These are phyloP conservation scores for Yamadazyma sp. DNA, from an alignment of 1,139 yeast species.

Conservation along the genomic window DNA sequence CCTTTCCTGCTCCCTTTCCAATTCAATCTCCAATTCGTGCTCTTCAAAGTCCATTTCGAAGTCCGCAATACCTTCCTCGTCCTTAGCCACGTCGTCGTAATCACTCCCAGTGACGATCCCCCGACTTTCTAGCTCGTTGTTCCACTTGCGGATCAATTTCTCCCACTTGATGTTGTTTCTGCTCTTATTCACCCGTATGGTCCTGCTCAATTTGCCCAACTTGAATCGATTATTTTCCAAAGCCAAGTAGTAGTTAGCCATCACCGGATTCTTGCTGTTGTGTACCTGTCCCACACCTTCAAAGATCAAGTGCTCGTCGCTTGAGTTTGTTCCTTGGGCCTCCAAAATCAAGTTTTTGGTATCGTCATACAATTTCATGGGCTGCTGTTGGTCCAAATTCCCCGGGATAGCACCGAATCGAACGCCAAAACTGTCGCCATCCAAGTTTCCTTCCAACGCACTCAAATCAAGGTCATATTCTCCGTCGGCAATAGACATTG, in stretches of 20 bases:
- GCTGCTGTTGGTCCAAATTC: constrained; percentile 39
- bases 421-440: constrained; percentile 29
- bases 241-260: constrained; percentile 35
- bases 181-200: constrained; percentile 39
- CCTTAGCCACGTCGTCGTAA: constrained; percentile 19
- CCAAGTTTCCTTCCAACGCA: constrained; percentile 19
- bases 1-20: constrained; percentile 1
- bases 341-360: constrained; percentile 34
- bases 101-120: constrained; percentile 26
- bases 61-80: constrained; percentile 35
- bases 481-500: constrained; percentile 36
- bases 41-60: constrained; percentile 16
- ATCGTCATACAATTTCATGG: constrained; percentile 36
- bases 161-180: constrained; percentile 29
- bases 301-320: constrained; percentile 30
- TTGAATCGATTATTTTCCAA: constrained; percentile 19
- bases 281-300: constrained; percentile 41
- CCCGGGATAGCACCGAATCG: constrained; percentile 47
- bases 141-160: constrained; percentile 13
- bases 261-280: constrained; percentile 17
- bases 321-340: constrained; percentile 26
- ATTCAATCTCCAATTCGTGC: constrained; percentile 20
- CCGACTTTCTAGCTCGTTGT: constrained; percentile 10
- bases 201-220: constrained; percentile 26
- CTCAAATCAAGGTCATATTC: constrained; percentile 46